Percentiles rank a stretch among this genome's conserved stretches.
Evolutionary conservation across 2,329 filamentous ascomycete genomes (phyloP).

Genomic region (Penicillium sp.): DNA sequence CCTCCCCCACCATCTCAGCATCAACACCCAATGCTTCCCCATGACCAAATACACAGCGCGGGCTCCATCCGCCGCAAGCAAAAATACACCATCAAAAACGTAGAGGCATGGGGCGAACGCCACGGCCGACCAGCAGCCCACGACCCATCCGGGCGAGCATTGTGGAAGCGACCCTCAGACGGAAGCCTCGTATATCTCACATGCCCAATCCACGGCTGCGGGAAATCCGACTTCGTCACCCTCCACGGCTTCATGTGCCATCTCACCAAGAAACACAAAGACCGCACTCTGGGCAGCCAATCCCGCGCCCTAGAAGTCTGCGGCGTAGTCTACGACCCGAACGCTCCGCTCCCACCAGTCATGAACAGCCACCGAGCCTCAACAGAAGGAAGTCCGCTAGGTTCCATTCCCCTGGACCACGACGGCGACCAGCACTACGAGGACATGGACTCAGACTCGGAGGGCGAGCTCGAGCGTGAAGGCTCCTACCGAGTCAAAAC

Average conservation of each 20-base stretch:
- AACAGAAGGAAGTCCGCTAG: conserved; percentile 37
- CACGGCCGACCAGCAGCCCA: conserved; percentile 44
- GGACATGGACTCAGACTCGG: conserved; percentile 34
- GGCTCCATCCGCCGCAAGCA: conserved; percentile 40
- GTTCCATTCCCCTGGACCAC: conserved; percentile 29
- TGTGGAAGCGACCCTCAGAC: conserved; percentile 45
- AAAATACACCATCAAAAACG: conserved; percentile 46
- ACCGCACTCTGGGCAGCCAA: conserved; percentile 42
- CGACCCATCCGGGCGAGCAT: conserved; percentile 39
- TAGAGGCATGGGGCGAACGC: conserved; percentile 44
- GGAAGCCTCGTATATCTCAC: conserved; percentile 41
- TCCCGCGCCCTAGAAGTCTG: conserved; percentile 43
- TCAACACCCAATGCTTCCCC: conserved; percentile 23
- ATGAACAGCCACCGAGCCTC: conserved; percentile 34
- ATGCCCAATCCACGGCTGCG: conserved; percentile 40
- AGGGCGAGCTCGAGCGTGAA: conserved; percentile 26
- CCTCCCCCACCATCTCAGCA: conserved; percentile 11
- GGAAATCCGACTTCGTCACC: conserved; percentile 44
- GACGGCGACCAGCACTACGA: conserved; percentile 34
- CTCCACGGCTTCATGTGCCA: conserved; percentile 46
- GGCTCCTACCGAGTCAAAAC: conserved; percentile 31
- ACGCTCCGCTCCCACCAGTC: conserved; percentile 38
- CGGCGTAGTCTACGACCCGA: conserved; percentile 41
- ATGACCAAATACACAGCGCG: conserved; percentile 28
- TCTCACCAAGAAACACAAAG: conserved; percentile 45